Evolutionary conservation across 2,329 filamentous ascomycete genomes (phyloP), one percentile per base, ranked within the genome.

Genomic region (Dendryphion nanum): DNA sequence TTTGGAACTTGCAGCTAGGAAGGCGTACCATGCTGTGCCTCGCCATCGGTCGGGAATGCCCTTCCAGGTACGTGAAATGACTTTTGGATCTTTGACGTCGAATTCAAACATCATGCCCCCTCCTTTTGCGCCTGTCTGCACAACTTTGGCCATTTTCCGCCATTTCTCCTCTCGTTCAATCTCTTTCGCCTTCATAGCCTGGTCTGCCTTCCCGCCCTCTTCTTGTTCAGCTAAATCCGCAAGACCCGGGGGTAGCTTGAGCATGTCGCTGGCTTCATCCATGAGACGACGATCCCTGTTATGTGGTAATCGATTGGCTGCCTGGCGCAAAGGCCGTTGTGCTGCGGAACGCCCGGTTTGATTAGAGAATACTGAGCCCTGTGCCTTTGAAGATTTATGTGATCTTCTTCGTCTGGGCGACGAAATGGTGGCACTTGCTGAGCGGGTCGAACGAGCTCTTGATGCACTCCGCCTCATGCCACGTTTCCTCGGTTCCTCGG

Each of bases 21-120:
- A 98, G 4, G 89, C 89, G 69, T 91, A 91, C 93, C 93, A 98
- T 2, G 91, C 93, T 2, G 88, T 85, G 20, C 85, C 81, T 35
- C 93, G 85, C 93, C 93, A 98, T 46, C 89, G 82, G 66, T 98
- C 93, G 0, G 93, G 93, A 47, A 98, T 95, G 19, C 93, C 93
- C 63, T 98, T 98, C 93, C 93, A 98, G 1, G 89, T 94, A 39
- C 93, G 81, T 50, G 90, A 85, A 41, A 95, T 83, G 30, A 98
- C 73, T 64, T 96, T 75, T 5, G 86, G 76, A 61, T 85, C 86
- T 47, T 77, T 81, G 24, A 79, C 78, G 65, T 96, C 89, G 60
- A 97, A 97, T 38, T 89, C 85, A 47, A 83, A 84, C 10, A 70
- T 71, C 77, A 81, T 83, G 13, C 81, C 80, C 13, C 78, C 78